Conservation (phyloP, 208 protist genomes). For the Leishmania gerbilli region DNA sequence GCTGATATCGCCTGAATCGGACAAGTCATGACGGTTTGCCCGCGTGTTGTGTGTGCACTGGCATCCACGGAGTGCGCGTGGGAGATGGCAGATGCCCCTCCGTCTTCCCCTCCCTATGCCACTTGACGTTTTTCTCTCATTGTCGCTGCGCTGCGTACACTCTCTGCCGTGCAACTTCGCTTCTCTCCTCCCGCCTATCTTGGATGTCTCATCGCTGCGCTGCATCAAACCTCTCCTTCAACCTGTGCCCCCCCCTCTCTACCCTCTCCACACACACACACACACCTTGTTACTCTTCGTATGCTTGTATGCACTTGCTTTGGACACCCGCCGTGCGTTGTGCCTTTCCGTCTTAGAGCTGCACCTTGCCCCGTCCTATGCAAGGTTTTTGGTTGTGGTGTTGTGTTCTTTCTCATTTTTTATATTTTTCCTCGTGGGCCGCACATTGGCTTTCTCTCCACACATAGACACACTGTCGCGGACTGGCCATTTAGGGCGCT, state of each 20-base stretch:
- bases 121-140: neutral
- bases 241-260: too few relatives aligned
- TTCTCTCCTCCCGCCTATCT: neutral
- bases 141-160: neutral
- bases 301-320: neutral
- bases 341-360: neutral
- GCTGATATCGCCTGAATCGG: neutral
- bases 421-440: neutral
- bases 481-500: neutral
- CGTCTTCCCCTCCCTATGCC: neutral
- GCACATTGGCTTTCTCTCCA: neutral
- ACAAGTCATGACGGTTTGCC: neutral
- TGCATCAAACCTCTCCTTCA: neutral
- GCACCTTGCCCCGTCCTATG: neutral
- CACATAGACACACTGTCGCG: neutral
- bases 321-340: neutral
- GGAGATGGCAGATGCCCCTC: neutral
- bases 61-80: neutral
- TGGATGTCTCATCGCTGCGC: neutral
- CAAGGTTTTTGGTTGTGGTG: too few relatives aligned
- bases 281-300: too few relatives aligned
- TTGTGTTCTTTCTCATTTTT: neutral
- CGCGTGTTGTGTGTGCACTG: neutral
- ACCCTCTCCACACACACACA: too few relatives aligned
- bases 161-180: neutral